Percentiles rank a stretch among this genome's conserved stretches.
Conservation (phyloP, 2,329 filamentous ascomycete genomes). For the Hypoxylon sp. region DNA sequence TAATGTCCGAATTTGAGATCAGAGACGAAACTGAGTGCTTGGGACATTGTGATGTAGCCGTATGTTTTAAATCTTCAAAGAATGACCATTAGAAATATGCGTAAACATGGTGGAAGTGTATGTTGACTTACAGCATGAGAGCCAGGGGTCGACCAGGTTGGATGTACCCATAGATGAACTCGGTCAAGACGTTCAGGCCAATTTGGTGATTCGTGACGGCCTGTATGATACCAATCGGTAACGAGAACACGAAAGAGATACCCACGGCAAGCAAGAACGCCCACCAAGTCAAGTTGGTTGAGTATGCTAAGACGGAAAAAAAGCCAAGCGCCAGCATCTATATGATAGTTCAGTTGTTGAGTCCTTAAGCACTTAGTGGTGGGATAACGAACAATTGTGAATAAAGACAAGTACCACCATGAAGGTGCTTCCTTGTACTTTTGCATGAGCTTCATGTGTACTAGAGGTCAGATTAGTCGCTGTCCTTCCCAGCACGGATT, state of each 20-base stretch:
- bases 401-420: constrained; percentile 75
- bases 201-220: constrained; percentile 80
- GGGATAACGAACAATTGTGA: constrained; percentile 63
- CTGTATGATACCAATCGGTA: constrained; percentile 79
- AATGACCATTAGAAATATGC: constrained; percentile 39
- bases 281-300: constrained; percentile 81
- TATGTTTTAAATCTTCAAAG: constrained; percentile 71
- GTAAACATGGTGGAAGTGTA: background rate
- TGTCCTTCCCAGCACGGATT: background rate
- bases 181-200: constrained; percentile 80
- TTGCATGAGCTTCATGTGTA: constrained; percentile 74
- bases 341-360: constrained; percentile 29
- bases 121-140: constrained; percentile 74
- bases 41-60: constrained; percentile 75
- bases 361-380: background rate
- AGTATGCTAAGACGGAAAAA: constrained; percentile 70
- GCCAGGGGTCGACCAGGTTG: constrained; percentile 79
- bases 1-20: constrained; percentile 82
- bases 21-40: constrained; percentile 74
- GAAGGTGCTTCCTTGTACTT: constrained; percentile 74
- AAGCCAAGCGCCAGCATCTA: constrained; percentile 70
- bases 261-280: constrained; percentile 76
- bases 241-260: constrained; percentile 74
- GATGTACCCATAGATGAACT: constrained; percentile 82
- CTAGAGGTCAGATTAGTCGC: constrained; percentile 24